Base-by-base conservation (phyloP, 768 basidiomycete species). In the Pleurotus cornucopiae region DNA sequence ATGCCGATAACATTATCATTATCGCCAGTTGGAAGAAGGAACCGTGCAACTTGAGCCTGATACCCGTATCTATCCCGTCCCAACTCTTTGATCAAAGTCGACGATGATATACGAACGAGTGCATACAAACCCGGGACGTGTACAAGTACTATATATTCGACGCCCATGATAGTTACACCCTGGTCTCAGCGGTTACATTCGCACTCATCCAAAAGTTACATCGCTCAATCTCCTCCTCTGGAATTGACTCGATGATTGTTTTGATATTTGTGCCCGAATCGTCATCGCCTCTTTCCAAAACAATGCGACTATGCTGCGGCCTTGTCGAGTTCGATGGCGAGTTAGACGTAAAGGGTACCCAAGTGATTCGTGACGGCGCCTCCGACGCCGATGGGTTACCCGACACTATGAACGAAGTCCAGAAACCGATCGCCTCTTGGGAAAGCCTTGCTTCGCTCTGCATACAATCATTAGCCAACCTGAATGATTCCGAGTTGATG, bases 171-270 rank as follows among this genome's bases (percentile, higher is more conserved):
- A 6, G 30, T 6, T n/a, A 43, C 18, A 43, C 13, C 13, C 41
- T 43, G 14, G 41, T 43, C 46, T 75, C 68, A 2, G 58, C 64
- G 0, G 63, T 64, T 2, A 74, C 71, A 6, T 65, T 61, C 43
- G 66, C 66, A 47, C 69, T 71, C 74, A 74, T 76, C 75, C 75
- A 76, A 58, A 76, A 76, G 46, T 63, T 57, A 60, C 75, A 76
- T 48, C 75, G 65, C 49, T 66, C 60, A 6, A 71, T 67, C 25
- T 75, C 64, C 1, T 60, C 67, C 20, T 60, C 47, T 4, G 69
- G 62, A 34, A 73, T 63, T 34, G 46, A 57, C 55, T 71, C 65
- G 66, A 74, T 70, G 2, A 41, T 48, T 1, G 67, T 70, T 20
- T 60, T 66, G 0, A 68, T 73, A 6, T 21, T 58, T 3, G 54